These are phyloP conservation scores for Scedosporium boydii DNA, from an alignment of 2,329 filamentous ascomycete species.

Conservation along the genomic window DNA sequence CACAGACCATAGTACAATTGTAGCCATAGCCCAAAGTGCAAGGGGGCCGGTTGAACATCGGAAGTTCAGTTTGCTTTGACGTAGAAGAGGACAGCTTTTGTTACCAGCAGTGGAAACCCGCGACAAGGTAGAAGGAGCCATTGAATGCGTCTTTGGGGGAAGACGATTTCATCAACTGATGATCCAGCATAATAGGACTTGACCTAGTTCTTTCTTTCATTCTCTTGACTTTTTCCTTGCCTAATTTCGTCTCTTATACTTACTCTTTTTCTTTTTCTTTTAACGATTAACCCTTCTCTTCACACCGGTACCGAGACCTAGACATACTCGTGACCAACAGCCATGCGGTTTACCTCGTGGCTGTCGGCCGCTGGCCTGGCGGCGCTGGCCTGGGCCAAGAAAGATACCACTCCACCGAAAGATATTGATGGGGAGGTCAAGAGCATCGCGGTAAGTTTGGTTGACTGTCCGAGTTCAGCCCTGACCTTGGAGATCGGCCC, in stretches of 20 bases:
- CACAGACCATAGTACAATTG: too few relatives aligned
- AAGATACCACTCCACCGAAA: constrained; percentile 1
- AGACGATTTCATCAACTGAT: constrained; percentile 1
- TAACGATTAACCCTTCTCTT: not conserved
- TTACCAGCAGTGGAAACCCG: not conserved
- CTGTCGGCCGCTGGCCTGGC: constrained; percentile 7
- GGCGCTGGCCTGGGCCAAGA: constrained; percentile 7
- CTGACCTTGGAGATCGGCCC: not conserved
- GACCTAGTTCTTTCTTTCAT: not conserved
- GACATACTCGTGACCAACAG: not conserved
- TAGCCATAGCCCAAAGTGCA: not conserved
- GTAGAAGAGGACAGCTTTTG: constrained; percentile 6
- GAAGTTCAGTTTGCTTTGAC: constrained; percentile 1
- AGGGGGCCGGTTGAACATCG: not conserved
- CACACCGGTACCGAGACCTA: not conserved
- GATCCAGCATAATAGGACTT: constrained; percentile 1
- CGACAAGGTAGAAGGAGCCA: not conserved
- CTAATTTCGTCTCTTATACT: not conserved
- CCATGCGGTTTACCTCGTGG: constrained; percentile 6
- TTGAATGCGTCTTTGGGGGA: not conserved
- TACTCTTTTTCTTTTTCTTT: not conserved
- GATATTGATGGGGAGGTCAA: constrained; percentile 11
- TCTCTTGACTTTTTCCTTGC: not conserved
- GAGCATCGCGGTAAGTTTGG: constrained; percentile 11
- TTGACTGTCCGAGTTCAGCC: not conserved